phyloP scores from a whole-genome alignment of 352 stramenopile genomes.

The Globisporangium polare region DNA sequence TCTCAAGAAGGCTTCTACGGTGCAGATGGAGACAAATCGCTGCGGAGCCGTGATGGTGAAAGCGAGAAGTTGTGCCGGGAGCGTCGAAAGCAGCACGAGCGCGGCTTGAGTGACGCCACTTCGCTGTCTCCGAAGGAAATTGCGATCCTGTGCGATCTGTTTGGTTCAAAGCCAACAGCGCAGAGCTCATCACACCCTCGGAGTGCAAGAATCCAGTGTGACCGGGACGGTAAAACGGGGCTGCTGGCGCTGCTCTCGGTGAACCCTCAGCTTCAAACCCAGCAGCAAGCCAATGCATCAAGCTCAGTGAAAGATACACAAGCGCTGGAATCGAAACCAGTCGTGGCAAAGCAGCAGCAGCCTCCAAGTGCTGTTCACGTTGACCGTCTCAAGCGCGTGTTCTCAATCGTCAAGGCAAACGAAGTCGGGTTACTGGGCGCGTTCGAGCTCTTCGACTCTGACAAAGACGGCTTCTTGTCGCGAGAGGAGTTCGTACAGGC shows the following conservation, averaged over 20 bases:
- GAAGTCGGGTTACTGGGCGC: constrained; percentile 27
- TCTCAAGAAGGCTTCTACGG: constrained; percentile 64
- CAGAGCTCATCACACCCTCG: constrained; percentile 8
- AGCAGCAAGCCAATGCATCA: not conserved
- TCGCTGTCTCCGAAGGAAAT: constrained; percentile 60
- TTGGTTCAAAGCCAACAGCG: constrained; percentile 24
- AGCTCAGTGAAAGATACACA: not conserved
- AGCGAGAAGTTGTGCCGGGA: constrained; percentile 6
- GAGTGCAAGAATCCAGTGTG: constrained; percentile 51
- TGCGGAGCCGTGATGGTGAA: not conserved
- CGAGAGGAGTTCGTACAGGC: constrained; percentile 41
- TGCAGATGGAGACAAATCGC: not conserved
- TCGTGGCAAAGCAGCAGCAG: not conserved
- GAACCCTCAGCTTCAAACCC: constrained; percentile 12
- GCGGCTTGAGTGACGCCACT: constrained; percentile 31
- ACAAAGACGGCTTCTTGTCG: constrained; percentile 44
- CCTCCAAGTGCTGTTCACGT: constrained; percentile 15
- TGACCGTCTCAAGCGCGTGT: constrained; percentile 35
- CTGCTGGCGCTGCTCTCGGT: constrained; percentile 55
- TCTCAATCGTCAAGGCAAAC: constrained; percentile 27
- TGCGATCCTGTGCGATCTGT: constrained; percentile 60
- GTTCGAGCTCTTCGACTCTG: constrained; percentile 40
- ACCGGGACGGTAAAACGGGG: constrained; percentile 37
- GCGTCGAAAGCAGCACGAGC: constrained; percentile 18
- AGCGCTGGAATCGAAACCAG: not conserved